phyloP scores from a whole-genome alignment of 768 basidiomycete species.

The Pisolithus microcarpus region DNA sequence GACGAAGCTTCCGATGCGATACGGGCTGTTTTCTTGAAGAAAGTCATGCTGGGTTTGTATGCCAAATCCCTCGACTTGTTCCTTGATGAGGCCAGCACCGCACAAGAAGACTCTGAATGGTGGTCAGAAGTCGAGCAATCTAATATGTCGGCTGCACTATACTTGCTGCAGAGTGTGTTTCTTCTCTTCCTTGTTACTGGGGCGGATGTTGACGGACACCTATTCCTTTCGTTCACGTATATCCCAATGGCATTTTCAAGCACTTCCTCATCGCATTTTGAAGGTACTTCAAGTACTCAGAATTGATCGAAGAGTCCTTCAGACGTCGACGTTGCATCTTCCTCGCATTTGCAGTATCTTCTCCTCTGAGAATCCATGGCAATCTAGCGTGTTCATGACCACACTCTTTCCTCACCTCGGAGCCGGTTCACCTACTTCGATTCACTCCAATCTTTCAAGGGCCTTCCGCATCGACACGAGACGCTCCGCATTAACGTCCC shows the following conservation, averaged over 20 bases:
- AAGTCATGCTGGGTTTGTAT: conserved; percentile 53
- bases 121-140: conserved; percentile 73
- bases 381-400: conserved; percentile 44
- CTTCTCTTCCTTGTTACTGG: background rate
- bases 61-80: conserved; percentile 57
- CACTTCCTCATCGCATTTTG: conserved; percentile 20
- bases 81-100: conserved; percentile 57
- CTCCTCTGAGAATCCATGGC: conserved; percentile 37
- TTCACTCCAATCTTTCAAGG: conserved; percentile 8
- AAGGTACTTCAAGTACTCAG: conserved; percentile 36
- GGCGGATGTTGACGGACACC: background rate
- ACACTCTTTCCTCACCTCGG: conserved; percentile 63
- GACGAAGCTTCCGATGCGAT: conserved; percentile 4
- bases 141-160: conserved; percentile 45
- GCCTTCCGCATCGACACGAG: conserved; percentile 3
- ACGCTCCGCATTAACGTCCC: conserved; percentile 4
- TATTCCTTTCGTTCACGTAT: background rate
- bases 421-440: conserved; percentile 20
- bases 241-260: conserved; percentile 10
- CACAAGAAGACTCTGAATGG: conserved; percentile 77
- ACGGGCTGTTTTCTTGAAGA: conserved; percentile 36
- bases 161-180: conserved; percentile 72
- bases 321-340: conserved; percentile 39
- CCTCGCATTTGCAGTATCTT: conserved; percentile 44
- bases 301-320: conserved; percentile 39